phyloP scores from a whole-genome alignment of 78 protist species.

The Dictyostelium capitatum region DNA sequence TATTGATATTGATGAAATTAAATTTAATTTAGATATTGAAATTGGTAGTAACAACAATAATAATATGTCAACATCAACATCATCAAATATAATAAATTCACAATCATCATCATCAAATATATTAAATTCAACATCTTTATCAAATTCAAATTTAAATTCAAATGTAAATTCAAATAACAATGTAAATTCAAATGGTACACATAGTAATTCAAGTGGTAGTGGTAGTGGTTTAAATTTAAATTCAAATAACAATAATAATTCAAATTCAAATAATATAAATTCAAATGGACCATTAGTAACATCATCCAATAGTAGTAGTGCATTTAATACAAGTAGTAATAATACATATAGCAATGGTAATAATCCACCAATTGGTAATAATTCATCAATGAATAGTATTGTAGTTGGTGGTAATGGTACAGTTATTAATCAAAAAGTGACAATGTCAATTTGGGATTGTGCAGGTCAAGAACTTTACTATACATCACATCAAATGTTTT shows the following conservation, averaged over 20 bases:
- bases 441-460: slow-evolving; percentile 81
- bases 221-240: neutral
- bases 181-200: slow-evolving; percentile 5
- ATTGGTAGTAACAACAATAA: neutral
- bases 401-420: neutral
- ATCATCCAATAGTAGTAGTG: neutral
- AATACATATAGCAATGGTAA: neutral
- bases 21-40: slow-evolving; percentile 46
- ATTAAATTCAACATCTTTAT: neutral
- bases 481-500: slow-evolving; percentile 80
- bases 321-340: neutral
- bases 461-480: slow-evolving; percentile 82
- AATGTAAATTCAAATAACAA: neutral
- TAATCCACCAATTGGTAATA: neutral
- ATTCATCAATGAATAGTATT: neutral
- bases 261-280: slow-evolving; percentile 6
- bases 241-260: neutral
- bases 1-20: slow-evolving; percentile 76
- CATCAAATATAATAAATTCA: neutral
- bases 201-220: neutral
- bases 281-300: neutral
- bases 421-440: slow-evolving; percentile 24
- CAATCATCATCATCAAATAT: neutral
- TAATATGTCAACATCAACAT: neutral
- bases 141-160: neutral